Evolutionary conservation across 1,284 basidiomycete genomes (phyloP), one percentile per base, ranked within the genome.

Genomic region (Ceratobasidium sp.): DNA sequence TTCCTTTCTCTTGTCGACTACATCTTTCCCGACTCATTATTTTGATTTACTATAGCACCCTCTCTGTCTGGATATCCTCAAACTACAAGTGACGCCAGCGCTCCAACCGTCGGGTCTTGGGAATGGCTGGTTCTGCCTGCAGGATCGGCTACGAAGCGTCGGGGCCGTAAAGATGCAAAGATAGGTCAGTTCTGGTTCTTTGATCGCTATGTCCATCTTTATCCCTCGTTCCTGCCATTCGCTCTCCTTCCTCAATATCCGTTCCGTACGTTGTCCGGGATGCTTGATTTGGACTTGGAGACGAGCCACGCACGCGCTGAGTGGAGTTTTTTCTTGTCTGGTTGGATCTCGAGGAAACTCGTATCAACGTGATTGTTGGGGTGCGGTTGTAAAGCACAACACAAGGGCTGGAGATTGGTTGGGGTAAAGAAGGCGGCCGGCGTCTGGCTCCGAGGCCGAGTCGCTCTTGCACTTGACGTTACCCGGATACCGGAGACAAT

Each of bases 131-230:
- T 90, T 81, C 85, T 96, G 66, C 94, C 94, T 15, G 89, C 88
- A 48, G 93, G 93, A 4, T 93, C 94, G 0, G 90, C 93, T 38
- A 94, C 95, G 7, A 95, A 97, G 88, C 91, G 89, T 83, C 88
- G 93, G 80, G 91, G 93, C 28, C 91, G 93, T 76, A 96, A 96
- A 84, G 94, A 95, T 83, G 93, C 92, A n/a, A 94, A 92, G 85
- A 92, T 94, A 80, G 93, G 93, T 93, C 77, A 78, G 87, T 84
- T 9, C 64, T 91, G 92, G 9, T 20, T n/a, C 40, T 61, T 10
- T 9, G 26, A 33, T 42, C 23, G 12, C 17, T 33, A 40, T 33
- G 33, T 33, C 59, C 40, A 33, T 62, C 33, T 10, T 28, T 38
- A 13, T 40, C 33, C 59, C 33, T 20, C 6, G 6, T 61, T 61